phyloP scores from a whole-genome alignment of 768 basidiomycete genomes.

The Leucosporidium yakuticum region DNA sequence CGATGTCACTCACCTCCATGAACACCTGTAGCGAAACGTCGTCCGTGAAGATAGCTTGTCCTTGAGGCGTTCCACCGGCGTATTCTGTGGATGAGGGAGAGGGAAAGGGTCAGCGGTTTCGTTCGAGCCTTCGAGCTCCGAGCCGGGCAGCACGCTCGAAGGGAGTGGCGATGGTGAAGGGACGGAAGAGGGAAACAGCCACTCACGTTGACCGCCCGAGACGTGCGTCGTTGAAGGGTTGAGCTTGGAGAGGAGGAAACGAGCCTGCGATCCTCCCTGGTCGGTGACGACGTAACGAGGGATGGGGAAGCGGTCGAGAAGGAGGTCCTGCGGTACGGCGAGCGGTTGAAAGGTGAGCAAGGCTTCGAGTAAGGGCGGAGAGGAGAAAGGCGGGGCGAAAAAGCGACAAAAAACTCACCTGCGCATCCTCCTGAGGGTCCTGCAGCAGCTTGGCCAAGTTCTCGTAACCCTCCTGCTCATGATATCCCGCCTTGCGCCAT shows the following conservation, averaged over 20 bases:
- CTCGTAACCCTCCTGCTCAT: conserved; percentile 97
- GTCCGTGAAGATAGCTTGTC: conserved; percentile 97
- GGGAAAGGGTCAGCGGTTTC: conserved; percentile 75
- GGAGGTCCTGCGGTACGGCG: conserved; percentile 60
- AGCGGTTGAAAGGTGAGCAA: not conserved
- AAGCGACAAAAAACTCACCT: conserved; percentile 48
- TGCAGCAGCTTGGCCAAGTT: conserved; percentile 94
- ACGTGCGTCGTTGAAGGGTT: conserved; percentile 98
- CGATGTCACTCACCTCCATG: conserved; percentile 47
- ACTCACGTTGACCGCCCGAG: conserved; percentile 48
- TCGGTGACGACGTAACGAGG: conserved; percentile 97
- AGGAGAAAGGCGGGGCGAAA: too few relatives aligned
- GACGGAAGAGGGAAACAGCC: conserved; percentile 39
- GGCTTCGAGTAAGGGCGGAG: not conserved
- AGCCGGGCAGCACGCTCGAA: not conserved
- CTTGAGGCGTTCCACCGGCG: conserved; percentile 54
- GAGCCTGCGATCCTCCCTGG: conserved; percentile 93
- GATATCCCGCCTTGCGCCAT: conserved; percentile 97
- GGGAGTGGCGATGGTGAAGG: not conserved
- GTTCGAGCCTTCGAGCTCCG: conserved; percentile 3
- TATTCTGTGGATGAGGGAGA: conserved; percentile 48
- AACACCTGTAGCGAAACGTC: conserved; percentile 96
- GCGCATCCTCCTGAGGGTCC: conserved; percentile 78
- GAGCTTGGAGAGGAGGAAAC: conserved; percentile 92
- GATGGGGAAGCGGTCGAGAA: conserved; percentile 91